Conservation (phyloP, 164 flowering plant species). For the Vitis rotundifolia region DNA sequence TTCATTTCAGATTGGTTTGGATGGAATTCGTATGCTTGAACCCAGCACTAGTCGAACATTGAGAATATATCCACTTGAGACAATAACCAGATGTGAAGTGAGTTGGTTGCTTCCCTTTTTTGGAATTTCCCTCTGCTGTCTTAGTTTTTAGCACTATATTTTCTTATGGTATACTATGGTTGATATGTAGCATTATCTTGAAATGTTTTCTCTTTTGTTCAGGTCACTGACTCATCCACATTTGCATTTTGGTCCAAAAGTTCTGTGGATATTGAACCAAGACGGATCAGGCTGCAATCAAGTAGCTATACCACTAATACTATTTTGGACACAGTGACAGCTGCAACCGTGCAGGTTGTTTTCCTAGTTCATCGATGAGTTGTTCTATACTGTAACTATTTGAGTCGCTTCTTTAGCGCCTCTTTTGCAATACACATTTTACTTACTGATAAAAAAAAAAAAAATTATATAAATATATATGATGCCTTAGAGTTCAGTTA, state of each 20-base stretch:
- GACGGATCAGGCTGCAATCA: slow-evolving; percentile 90
- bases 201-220: slow-evolving; percentile 12
- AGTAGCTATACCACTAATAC: slow-evolving; percentile 89
- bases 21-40: slow-evolving; percentile 98
- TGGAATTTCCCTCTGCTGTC: neutral
- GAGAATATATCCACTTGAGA: slow-evolving; percentile 93
- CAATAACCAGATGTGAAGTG: slow-evolving; percentile 89
- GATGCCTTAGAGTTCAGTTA: too few species aligned
- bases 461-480: too few species aligned
- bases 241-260: slow-evolving; percentile 92
- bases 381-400: too few species aligned
- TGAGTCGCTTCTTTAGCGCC: too few species aligned
- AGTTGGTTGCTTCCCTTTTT: slow-evolving; percentile 20
- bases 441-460: too few species aligned
- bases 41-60: slow-evolving; percentile 70
- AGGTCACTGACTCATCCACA: slow-evolving; percentile 75
- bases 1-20: slow-evolving; percentile 75
- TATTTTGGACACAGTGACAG: slow-evolving; percentile 84
- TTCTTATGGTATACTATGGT: neutral
- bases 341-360: slow-evolving; percentile 89
- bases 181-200: neutral
- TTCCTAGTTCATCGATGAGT: too few species aligned
- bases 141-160: neutral
- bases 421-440: too few species aligned
- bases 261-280: slow-evolving; percentile 88